Evolutionary conservation across 164 flowering plant genomes (phyloP).

Genomic region (Buxus sempervirens): DNA sequence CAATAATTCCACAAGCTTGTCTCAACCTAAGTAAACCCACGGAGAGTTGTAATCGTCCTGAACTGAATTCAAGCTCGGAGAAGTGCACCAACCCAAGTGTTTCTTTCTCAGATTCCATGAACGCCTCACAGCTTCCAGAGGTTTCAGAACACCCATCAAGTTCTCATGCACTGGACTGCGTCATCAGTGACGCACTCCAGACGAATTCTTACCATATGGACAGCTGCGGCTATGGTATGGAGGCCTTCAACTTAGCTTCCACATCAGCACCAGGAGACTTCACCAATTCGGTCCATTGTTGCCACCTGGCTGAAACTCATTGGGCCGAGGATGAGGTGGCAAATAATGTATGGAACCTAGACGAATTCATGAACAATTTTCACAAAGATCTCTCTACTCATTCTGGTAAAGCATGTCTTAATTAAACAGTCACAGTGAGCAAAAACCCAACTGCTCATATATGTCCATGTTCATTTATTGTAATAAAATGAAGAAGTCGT

Average conservation of each 20-base stretch:
- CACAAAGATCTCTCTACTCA: too few species aligned
- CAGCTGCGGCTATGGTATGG: constrained; percentile 27
- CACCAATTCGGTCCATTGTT: constrained; percentile 11
- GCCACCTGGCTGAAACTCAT: constrained; percentile 28
- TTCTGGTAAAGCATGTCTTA: too few species aligned
- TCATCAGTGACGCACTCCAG: constrained; percentile 7
- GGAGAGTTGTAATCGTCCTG: constrained; percentile 1
- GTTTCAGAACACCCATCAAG: constrained; percentile 26
- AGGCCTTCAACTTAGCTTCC: constrained; percentile 22
- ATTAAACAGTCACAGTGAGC: too few species aligned
- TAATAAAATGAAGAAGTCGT: too few species aligned
- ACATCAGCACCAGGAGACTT: constrained; percentile 17
- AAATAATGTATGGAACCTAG: constrained; percentile 44
- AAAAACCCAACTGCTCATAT: too few species aligned
- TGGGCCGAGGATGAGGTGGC: constrained; percentile 34
- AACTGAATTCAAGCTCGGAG: constrained; percentile 23
- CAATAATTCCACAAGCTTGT: constrained; percentile 2
- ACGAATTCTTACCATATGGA: constrained; percentile 20
- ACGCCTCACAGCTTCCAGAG: constrained; percentile 25
- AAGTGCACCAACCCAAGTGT: constrained; percentile 21
- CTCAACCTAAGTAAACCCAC: not conserved
- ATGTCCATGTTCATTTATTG: too few species aligned
- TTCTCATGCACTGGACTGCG: constrained; percentile 15
- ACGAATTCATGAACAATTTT: constrained; percentile 47
- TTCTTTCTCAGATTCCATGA: constrained; percentile 25